Evolutionary conservation across 192 early-diverging fungal species (phyloP), one percentile per base, ranked within the genome.

Genomic region (Linnemannia elongata): DNA sequence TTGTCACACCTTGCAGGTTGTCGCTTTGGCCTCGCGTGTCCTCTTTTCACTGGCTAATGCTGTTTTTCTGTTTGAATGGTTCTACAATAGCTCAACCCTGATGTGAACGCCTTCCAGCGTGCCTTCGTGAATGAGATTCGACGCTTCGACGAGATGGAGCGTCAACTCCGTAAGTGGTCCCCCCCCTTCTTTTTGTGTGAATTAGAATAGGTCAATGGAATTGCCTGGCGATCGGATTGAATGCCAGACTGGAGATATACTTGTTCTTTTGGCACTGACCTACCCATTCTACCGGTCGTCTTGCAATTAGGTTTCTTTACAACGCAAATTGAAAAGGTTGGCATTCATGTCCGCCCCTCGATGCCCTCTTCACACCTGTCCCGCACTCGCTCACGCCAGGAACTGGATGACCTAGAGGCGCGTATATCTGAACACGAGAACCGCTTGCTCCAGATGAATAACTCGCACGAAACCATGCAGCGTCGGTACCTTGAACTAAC

Each of bases 81-180:
- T 22, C 7, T 57, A n/a, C 47, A 78, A 41, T 77, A 97, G 97
- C 91, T 99, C 73, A 99, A 99, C 90, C 91, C 94, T 36, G 94
- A 97, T 42, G 96, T 97, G 36, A 99, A 97, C 87, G 97, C 97
- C 17, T 99, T 99, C 84, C 98, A 99, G 89, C 94, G 98, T 27
- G 94, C 97, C 30, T 99, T 97, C 89, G 99, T 99, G 33, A 95
- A 91, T 74, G 97, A 99, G 88, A 98, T 99, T 85, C 94, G 97
- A 80, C 94, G 97, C 54, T 93, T 98, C 41, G 97, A 99, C 87
- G 99, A 99, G 88, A 96, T 99, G 94, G 97, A 99, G 88, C 94
- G 99, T 76, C 96, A 96, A 79, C 91, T 97, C 71, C 96, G 98
- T 96, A 92, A 90, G 94, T 90, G 38, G 38, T 22, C 57, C 54